Percentiles rank a stretch among this genome's conserved stretches.
Conservation (phyloP, 148 eudicot species). For the Polygonum maritimum region DNA sequence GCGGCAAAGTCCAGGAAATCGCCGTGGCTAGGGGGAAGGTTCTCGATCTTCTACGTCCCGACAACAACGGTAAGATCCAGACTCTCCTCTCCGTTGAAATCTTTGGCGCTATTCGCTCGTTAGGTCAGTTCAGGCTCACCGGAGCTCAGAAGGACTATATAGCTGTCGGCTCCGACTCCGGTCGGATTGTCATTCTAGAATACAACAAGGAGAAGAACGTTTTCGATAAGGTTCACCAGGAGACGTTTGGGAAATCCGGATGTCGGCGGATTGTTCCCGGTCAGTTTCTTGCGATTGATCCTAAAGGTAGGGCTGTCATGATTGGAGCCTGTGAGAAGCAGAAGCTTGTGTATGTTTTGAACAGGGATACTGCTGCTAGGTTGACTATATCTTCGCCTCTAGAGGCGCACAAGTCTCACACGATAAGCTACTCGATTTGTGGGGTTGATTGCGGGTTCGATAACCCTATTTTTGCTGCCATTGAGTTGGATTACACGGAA, state of each 20-base stretch:
- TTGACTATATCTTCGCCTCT: slow-evolving; percentile 82
- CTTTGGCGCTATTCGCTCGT: slow-evolving; percentile 77
- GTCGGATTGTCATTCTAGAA: slow-evolving; percentile 74
- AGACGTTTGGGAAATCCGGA: slow-evolving; percentile 90
- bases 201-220: slow-evolving; percentile 71
- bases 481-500: slow-evolving; percentile 93
- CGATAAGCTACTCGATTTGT: slow-evolving; percentile 58
- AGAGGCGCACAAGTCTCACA: slow-evolving; percentile 94
- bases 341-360: slow-evolving; percentile 91
- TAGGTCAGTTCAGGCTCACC: slow-evolving; percentile 76
- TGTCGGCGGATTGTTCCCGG: slow-evolving; percentile 92
- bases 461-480: slow-evolving; percentile 88
- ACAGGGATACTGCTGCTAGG: slow-evolving; percentile 85
- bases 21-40: slow-evolving; percentile 80
- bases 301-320: slow-evolving; percentile 94
- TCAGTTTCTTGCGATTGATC: slow-evolving; percentile 79
- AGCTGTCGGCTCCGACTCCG: slow-evolving; percentile 91
- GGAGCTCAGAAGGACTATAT: slow-evolving; percentile 90
- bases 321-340: slow-evolving; percentile 94
- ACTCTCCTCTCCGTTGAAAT: slow-evolving; percentile 81
- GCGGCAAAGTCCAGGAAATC: slow-evolving; percentile 69
- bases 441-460: slow-evolving; percentile 99
- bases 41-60: slow-evolving; percentile 84
- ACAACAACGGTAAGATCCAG: slow-evolving; percentile 87
- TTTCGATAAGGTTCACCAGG: slow-evolving; percentile 82